A percentile compares a stretch with the other conserved stretches of the same genome.
Conservation (phyloP, 208 protist species). For the Crithidia bombi region DNA sequence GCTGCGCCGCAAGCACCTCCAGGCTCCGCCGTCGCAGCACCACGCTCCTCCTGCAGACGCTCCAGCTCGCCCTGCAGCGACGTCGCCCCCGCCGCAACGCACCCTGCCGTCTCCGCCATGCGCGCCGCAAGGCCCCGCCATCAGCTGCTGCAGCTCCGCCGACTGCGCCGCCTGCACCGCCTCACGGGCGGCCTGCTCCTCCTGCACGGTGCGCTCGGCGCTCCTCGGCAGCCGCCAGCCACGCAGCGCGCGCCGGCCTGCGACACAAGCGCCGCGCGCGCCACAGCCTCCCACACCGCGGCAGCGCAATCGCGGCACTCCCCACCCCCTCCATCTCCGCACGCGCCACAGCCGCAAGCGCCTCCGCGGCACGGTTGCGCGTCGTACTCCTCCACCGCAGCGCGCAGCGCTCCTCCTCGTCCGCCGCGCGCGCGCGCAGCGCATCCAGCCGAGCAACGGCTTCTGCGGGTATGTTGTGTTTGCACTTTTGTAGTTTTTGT, state of each 20-base stretch:
- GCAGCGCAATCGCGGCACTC: slow-evolving; percentile 6
- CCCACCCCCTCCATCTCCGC: background rate
- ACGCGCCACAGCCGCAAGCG: background rate
- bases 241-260: background rate
- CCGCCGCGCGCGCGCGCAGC: background rate
- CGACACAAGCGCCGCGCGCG: background rate
- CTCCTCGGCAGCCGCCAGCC: background rate
- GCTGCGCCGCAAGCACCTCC: slow-evolving; percentile 8
- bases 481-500: background rate
- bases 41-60: background rate
- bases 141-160: slow-evolving; percentile 19
- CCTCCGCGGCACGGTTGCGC: background rate
- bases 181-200: background rate
- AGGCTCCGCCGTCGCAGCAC: slow-evolving; percentile 2
- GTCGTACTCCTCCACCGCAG: slow-evolving; percentile 6
- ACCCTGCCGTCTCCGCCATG: slow-evolving; percentile 29
- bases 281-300: background rate
- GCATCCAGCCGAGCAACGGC: background rate
- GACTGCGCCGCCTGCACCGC: slow-evolving; percentile 1
- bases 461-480: background rate
- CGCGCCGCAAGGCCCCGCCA: slow-evolving; percentile 8
- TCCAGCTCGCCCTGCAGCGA: slow-evolving; percentile 20
- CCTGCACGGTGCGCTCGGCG: background rate
- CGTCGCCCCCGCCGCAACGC: slow-evolving; percentile 9
- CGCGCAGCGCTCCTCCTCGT: slow-evolving; percentile 1